Base-by-base conservation (phyloP, 495 filamentous ascomycete genomes). In the Daldinia grandis region DNA sequence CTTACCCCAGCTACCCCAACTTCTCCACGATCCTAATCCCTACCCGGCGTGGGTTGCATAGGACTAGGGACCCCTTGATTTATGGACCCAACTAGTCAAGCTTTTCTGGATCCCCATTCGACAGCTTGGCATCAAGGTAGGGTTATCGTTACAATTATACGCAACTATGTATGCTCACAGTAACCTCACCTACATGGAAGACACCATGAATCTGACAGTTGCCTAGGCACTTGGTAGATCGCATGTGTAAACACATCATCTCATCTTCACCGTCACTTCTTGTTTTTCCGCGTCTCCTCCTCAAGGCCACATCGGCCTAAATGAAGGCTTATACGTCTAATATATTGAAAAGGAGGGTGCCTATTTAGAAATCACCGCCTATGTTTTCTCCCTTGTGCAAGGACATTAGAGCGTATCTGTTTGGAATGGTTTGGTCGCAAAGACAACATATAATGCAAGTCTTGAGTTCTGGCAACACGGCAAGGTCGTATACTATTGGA, bases 1-100 rank as follows among this genome's bases (percentile, higher is more conserved):
- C 66, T 69, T 35, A 30, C 62, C 58, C 66, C 58, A 74, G 66
- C 42, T 67, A 65, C 70, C 70, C 64, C 61, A 68, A 65, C 61
- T 73, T 68, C 65, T 70, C 71, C 62, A 60, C 62, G 71, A 69
- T 73, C 44, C 33, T 35, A 54, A 58, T 64, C 42, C 44, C 40
- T 63, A 65, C 30, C 53, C 37, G 35, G 31, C 60, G 31, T 64
- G 42, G 66, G 35, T 40, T 38, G 50, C 44, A 51, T 33, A 69
- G 42, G 64, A 27, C 50, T 44, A 47, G 57, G 62, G 35, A 24
- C 14, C 49, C 56, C 71, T 33, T 58, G 58, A 38, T 47, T 17
- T 47, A 58, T 70, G 71, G 66, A 37, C 2, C 70, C 38, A 6
- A 50, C 17, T 15, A 8, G 49, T 62, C 58, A 66, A 74, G 62